Conservation (phyloP, 1,284 basidiomycete species). For the Boletus smithii region DNA sequence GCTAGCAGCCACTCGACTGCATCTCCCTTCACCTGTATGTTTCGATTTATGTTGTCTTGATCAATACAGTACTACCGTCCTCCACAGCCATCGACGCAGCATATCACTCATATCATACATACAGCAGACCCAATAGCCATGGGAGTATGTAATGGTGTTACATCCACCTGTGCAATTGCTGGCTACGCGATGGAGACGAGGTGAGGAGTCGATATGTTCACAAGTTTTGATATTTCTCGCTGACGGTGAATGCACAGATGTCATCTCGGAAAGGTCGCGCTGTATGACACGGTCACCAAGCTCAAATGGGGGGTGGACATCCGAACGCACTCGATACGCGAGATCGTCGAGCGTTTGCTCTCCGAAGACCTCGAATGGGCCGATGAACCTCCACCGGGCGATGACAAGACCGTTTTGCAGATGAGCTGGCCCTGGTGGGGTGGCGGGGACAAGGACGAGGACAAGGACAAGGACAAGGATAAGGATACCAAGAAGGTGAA, state of each 20-base stretch:
- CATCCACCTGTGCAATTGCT: conserved; percentile 54
- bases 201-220: conserved; percentile 22
- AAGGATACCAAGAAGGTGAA: conserved; percentile 21
- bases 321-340: conserved; percentile 74
- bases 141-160: conserved; percentile 59
- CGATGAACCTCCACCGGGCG: conserved; percentile 26
- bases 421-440: conserved; percentile 31
- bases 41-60: neutral
- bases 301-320: conserved; percentile 81
- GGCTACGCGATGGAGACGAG: conserved; percentile 65
- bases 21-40: conserved; percentile 62
- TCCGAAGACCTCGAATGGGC: conserved; percentile 62
- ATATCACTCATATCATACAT: conserved; percentile 70
- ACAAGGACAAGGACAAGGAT: conserved; percentile 19
- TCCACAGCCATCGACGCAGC: conserved; percentile 49
- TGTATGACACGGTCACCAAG: conserved; percentile 86
- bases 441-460: conserved; percentile 15
- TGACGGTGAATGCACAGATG: conserved; percentile 46
- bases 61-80: neutral
- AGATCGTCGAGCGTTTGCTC: conserved; percentile 73
- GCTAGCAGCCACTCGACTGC: conserved; percentile 72
- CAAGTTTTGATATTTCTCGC: neutral
- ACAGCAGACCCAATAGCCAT: conserved; percentile 70
- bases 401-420: neutral
- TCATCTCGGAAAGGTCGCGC: conserved; percentile 79